Conservation (phyloP, 257 asterid species). For the Solanum rostratum region DNA sequence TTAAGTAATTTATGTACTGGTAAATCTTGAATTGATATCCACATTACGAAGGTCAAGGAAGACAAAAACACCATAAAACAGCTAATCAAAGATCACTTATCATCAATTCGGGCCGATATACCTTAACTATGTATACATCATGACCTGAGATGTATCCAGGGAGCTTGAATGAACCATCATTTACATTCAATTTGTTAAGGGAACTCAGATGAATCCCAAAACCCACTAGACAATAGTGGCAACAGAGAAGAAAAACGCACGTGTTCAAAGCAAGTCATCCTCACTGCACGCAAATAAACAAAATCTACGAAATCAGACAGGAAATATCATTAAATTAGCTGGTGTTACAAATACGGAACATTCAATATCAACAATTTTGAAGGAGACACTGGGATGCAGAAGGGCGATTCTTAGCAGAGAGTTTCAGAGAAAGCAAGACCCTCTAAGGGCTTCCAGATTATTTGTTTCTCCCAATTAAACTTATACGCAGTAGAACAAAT, state of each 20-base stretch:
- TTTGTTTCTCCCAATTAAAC: too few species aligned
- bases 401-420: constrained; percentile 69
- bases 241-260: constrained; percentile 62
- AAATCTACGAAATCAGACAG: constrained; percentile 1
- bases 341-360: constrained; percentile 35
- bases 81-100: neutral
- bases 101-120: neutral
- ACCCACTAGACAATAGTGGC: constrained; percentile 47
- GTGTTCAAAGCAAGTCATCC: constrained; percentile 46
- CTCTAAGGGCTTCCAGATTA: constrained; percentile 49
- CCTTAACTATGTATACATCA: constrained; percentile 22
- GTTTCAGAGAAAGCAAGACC: constrained; percentile 60
- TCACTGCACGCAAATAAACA: constrained; percentile 38
- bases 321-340: constrained; percentile 7
- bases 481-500: too few species aligned
- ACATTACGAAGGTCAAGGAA: too few species aligned
- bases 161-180: constrained; percentile 47
- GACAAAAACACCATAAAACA: neutral
- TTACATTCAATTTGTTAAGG: constrained; percentile 33
- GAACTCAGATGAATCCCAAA: constrained; percentile 47
- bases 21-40: neutral
- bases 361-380: constrained; percentile 65
- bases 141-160: constrained; percentile 78
- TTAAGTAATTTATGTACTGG: neutral
- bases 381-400: constrained; percentile 51